These are phyloP conservation scores for Ogataea chonburiensis DNA, from an alignment of 805 yeast genomes.

Conservation along the genomic window DNA sequence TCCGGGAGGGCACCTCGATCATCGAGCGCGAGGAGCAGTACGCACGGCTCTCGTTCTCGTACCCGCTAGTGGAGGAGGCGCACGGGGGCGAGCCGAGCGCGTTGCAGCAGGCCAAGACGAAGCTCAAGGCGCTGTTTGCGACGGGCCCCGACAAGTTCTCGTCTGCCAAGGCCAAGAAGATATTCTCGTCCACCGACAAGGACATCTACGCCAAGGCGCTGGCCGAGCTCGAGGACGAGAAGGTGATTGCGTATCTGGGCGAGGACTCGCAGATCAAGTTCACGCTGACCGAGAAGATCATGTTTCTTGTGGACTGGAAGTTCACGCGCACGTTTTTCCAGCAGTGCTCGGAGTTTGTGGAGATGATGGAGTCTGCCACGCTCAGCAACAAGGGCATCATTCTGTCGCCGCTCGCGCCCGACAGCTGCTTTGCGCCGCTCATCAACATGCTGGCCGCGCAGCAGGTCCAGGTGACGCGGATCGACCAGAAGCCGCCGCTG, in stretches of 20 bases:
- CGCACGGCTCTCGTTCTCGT: conserved; percentile 45
- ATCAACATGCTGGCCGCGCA: conserved; percentile 51
- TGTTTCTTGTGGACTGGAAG: conserved; percentile 39
- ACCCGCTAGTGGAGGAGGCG: conserved; percentile 25
- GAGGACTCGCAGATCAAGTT: conserved; percentile 53
- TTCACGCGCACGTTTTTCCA: conserved; percentile 41
- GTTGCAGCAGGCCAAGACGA: conserved; percentile 40
- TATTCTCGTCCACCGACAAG: conserved; percentile 47
- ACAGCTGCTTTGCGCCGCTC: conserved; percentile 61
- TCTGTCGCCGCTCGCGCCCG: conserved; percentile 54
- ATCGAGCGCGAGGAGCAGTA: conserved; percentile 63
- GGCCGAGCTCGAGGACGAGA: conserved; percentile 49
- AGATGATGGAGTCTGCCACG: conserved; percentile 40
- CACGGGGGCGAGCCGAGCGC: conserved; percentile 19
- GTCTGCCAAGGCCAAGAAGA: conserved; percentile 42
- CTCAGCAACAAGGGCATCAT: conserved; percentile 52
- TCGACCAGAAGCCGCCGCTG: conserved; percentile 51
- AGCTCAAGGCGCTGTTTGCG: conserved; percentile 56
- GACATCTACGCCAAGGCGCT: conserved; percentile 50
- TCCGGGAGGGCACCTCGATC: conserved; percentile 58
- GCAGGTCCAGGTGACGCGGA: conserved; percentile 44
- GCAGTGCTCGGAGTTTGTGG: conserved; percentile 46
- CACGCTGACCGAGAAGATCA: conserved; percentile 53
- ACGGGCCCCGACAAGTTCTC: conserved; percentile 50
- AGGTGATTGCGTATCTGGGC: conserved; percentile 52